Conservation (phyloP, 2,329 filamentous ascomycete genomes). For the Botryotinia globosa region DNA sequence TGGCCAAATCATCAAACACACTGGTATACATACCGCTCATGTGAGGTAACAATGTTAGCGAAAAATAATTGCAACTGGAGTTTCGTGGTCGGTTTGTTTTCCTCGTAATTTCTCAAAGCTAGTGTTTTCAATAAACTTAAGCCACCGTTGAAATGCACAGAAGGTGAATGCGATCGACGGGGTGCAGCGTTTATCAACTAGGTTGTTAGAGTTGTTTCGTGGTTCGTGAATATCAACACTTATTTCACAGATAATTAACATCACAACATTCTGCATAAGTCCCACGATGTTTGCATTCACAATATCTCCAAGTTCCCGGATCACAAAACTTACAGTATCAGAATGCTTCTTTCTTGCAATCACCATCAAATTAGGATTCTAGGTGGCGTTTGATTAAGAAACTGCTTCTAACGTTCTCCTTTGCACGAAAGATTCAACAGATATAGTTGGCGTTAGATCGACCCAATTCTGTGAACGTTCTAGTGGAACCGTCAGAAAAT, state of each 20-base stretch:
- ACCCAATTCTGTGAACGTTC: not conserved
- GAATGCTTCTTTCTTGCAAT: slow-evolving; percentile 51
- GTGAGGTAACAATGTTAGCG: slow-evolving; percentile 10
- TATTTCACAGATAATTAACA: slow-evolving; percentile 51
- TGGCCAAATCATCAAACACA: slow-evolving; percentile 30
- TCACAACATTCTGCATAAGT: slow-evolving; percentile 52
- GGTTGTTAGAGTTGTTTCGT: not conserved
- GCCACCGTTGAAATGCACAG: slow-evolving; percentile 29
- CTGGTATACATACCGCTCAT: slow-evolving; percentile 24
- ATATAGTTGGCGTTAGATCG: slow-evolving; percentile 30
- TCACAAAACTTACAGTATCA: slow-evolving; percentile 48
- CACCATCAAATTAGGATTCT: slow-evolving; percentile 42
- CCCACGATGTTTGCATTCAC: slow-evolving; percentile 47
- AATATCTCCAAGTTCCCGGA: slow-evolving; percentile 45
- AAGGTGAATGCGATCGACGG: slow-evolving; percentile 21
- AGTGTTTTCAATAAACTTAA: slow-evolving; percentile 27
- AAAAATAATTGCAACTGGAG: slow-evolving; percentile 11
- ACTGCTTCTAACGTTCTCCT: slow-evolving; percentile 42
- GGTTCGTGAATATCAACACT: not conserved
- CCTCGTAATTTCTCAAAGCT: not conserved
- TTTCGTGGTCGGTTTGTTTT: not conserved
- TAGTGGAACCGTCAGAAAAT: slow-evolving; percentile 24
- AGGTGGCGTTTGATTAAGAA: slow-evolving; percentile 46
- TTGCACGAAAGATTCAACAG: not conserved
- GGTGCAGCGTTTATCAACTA: slow-evolving; percentile 25